Conservation (phyloP, 495 filamentous ascomycete species). For the Chaetomium cochliodes region DNA sequence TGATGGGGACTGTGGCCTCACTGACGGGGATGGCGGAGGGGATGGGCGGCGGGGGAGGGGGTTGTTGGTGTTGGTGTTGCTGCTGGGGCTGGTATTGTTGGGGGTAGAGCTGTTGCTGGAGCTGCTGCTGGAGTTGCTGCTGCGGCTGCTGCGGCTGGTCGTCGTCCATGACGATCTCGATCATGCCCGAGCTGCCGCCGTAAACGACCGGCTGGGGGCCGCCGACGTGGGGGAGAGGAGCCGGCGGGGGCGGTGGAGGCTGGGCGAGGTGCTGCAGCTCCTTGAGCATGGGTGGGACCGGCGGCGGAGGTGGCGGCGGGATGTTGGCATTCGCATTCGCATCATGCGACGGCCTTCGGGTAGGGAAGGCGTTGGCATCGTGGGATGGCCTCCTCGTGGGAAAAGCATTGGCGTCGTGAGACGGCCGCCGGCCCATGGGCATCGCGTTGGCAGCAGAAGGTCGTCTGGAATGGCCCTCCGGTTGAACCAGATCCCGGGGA, state of each 20-base stretch:
- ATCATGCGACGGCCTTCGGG: slow-evolving; percentile 54
- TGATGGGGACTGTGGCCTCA: slow-evolving; percentile 36
- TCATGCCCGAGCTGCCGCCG: slow-evolving; percentile 58
- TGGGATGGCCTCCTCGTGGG: slow-evolving; percentile 35
- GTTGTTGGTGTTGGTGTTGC: slow-evolving; percentile 11
- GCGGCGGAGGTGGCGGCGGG: slow-evolving; percentile 51
- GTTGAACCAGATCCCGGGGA: slow-evolving; percentile 52
- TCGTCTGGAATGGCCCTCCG: slow-evolving; percentile 21
- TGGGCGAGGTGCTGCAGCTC: slow-evolving; percentile 81
- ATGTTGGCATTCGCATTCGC: slow-evolving; percentile 37
- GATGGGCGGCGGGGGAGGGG: slow-evolving; percentile 25
- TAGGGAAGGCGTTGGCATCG: slow-evolving; percentile 26
- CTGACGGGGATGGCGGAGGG: slow-evolving; percentile 21
- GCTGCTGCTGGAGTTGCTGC: slow-evolving; percentile 30
- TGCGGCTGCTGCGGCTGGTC: slow-evolving; percentile 40
- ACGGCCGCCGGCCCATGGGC: slow-evolving; percentile 31
- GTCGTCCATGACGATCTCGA: slow-evolving; percentile 74
- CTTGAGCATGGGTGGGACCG: slow-evolving; percentile 62
- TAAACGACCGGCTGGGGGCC: slow-evolving; percentile 39
- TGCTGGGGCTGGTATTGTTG: slow-evolving; percentile 11
- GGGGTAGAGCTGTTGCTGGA: slow-evolving; percentile 12
- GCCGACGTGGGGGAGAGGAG: slow-evolving; percentile 46
- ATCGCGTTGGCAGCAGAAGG: slow-evolving; percentile 10
- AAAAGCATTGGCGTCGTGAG: slow-evolving; percentile 29
- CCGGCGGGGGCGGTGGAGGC: slow-evolving; percentile 66